phyloP scores from a whole-genome alignment of 164 flowering plant genomes.

The Umbilicus rupestris region DNA sequence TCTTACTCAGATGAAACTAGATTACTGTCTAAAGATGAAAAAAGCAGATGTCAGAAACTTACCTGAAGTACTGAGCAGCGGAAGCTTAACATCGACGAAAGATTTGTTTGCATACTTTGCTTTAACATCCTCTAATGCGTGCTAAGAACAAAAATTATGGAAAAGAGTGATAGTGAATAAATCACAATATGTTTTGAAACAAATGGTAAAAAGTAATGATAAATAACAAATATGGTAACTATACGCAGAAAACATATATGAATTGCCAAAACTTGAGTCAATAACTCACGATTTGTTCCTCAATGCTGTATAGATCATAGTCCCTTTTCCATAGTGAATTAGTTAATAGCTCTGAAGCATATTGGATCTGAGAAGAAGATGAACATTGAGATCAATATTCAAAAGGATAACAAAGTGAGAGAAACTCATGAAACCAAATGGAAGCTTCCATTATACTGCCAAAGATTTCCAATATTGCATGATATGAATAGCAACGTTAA shows the following conservation, averaged over 20 bases:
- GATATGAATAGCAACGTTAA: background rate
- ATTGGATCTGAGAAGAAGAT: conserved; percentile 49
- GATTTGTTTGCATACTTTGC: conserved; percentile 28
- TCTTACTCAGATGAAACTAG: background rate
- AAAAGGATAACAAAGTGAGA: background rate
- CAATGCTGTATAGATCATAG: conserved; percentile 64
- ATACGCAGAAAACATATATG: background rate
- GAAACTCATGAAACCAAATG: background rate
- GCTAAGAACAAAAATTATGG: conserved; percentile 30
- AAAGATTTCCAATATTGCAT: background rate
- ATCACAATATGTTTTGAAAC: background rate
- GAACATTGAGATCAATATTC: background rate
- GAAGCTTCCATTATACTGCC: background rate
- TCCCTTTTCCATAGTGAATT: conserved; percentile 83
- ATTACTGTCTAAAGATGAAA: background rate
- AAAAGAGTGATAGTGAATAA: background rate
- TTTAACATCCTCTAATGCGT: conserved; percentile 41
- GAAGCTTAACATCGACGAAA: conserved; percentile 39
- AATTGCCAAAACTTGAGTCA: conserved; percentile 17
- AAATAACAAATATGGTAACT: background rate
- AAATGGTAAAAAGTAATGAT: background rate
- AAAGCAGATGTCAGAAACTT: conserved; percentile 31
- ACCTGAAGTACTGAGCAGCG: conserved; percentile 39
- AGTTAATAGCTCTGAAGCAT: conserved; percentile 80
- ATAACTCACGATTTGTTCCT: conserved; percentile 61